Evolutionary conservation across 1,284 basidiomycete species (phyloP), one percentile per base, ranked within the genome.

Genomic region (Ceratobasidium theobromae): DNA sequence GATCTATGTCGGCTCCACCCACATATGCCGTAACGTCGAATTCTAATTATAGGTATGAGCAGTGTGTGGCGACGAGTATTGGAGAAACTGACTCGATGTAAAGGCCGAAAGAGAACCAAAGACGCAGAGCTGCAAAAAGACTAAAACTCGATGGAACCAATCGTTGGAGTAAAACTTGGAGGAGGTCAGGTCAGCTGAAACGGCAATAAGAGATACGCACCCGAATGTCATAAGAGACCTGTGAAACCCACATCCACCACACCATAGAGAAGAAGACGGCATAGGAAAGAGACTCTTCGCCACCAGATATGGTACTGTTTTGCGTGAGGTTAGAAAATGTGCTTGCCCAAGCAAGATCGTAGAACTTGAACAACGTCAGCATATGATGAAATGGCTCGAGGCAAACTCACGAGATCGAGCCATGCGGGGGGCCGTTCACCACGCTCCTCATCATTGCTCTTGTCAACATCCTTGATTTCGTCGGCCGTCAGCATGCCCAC

Each of bases 151-250:
- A 28, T 67, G 66, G 48, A 57, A 67, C 66, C 66, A 67, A n/a
- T 67, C 66, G 66, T 67, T 67, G 16, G 57, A 60, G 27, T 67
- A 67, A 33, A 60, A 67, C 43, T 67, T 32, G n/a, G 18, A 43
- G 9, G 32, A 14, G 18, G 30, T 2, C 14, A 18, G 9, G n/a
- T 49, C 4, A 60, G 2, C 25, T n/a, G 6, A 18, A n/a, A 30
- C 28, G 12, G 2, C 9, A 25, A 35, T 9, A 14, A 11, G 23
- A 28, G 21, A 25, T 14, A 25, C 58, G 11, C 52, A 52, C 58
- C 14, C 58, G 46, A 51, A 62, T 62, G 30, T 62, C 58, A 41
- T 62, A 62, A 21, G 58, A 62, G 8, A 68, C 67, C 32, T 68
- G 67, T 1, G 58, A 62, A 0, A 62, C 52, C 58, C 67, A 68